These are phyloP conservation scores for Massariosphaeria phaeospora DNA, from an alignment of 495 filamentous ascomycete species.

Conservation along the genomic window DNA sequence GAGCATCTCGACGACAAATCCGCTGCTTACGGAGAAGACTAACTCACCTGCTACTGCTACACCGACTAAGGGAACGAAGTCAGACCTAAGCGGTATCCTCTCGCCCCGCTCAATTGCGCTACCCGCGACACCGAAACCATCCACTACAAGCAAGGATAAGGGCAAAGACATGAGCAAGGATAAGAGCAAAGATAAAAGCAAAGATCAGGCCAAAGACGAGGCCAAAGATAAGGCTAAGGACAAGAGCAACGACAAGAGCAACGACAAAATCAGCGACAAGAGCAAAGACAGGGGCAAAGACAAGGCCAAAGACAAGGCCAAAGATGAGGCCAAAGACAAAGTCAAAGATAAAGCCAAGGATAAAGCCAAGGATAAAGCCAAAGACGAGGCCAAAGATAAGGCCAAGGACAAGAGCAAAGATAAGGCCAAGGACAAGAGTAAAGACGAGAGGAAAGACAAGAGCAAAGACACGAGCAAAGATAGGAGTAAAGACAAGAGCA, in stretches of 20 bases:
- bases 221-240: not conserved
- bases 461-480: not conserved
- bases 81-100: slow-evolving; percentile 13
- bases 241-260: not conserved
- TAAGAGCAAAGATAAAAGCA: not conserved
- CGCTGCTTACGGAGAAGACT: slow-evolving; percentile 25
- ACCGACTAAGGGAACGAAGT: slow-evolving; percentile 9
- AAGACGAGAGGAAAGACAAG: not conserved
- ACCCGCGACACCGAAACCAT: slow-evolving; percentile 17
- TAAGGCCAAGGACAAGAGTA: not conserved
- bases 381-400: not conserved
- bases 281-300: too few relatives aligned
- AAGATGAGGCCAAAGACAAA: not conserved
- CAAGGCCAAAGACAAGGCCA: not conserved
- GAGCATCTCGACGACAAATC: slow-evolving; percentile 29
- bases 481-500: not conserved
- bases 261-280: not conserved
- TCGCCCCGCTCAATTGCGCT: slow-evolving; percentile 21
- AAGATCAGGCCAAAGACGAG: not conserved
- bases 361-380: too few relatives aligned
- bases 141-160: not conserved
- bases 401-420: not conserved
- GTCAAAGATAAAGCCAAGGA: not conserved
- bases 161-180: slow-evolving; percentile 3
- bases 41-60: slow-evolving; percentile 15